Evolutionary conservation across 805 yeast genomes (phyloP).

Genomic region (Trichomonascus vanleenenianus): DNA sequence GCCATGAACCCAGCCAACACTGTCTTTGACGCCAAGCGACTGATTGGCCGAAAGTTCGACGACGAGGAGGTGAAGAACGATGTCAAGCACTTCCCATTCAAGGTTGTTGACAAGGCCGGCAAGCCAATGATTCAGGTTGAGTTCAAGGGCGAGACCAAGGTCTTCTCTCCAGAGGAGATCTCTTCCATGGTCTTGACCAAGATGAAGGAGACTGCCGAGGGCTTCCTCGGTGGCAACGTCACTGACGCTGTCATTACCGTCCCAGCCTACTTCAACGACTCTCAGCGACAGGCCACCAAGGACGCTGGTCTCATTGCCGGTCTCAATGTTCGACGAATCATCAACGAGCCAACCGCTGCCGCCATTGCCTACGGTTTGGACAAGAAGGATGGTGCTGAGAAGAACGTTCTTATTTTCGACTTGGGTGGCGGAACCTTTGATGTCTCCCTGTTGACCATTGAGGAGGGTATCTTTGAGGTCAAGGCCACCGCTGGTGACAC

Average conservation of each 20-base stretch:
- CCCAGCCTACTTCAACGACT: constrained; percentile 95
- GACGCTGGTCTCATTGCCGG: constrained; percentile 98
- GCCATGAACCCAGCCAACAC: constrained; percentile 94
- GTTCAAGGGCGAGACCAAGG: constrained; percentile 78
- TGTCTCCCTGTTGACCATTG: constrained; percentile 87
- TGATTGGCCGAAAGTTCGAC: constrained; percentile 75
- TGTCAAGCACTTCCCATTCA: constrained; percentile 84
- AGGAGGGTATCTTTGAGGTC: constrained; percentile 94
- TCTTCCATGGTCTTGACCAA: constrained; percentile 87
- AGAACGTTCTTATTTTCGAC: constrained; percentile 87
- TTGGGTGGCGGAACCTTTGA: constrained; percentile 99
- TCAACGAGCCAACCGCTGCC: constrained; percentile 97
- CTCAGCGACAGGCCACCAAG: constrained; percentile 97
- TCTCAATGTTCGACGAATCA: constrained; percentile 86
- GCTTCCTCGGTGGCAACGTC: constrained; percentile 74
- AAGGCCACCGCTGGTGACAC: constrained; percentile 92
- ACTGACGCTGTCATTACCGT: constrained; percentile 93
- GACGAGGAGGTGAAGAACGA: constrained; percentile 77
- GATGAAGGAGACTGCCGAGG: constrained; percentile 93
- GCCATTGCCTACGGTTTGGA: constrained; percentile 96
- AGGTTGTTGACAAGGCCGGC: constrained; percentile 65
- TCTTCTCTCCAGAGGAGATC: constrained; percentile 89
- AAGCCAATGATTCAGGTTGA: constrained; percentile 86
- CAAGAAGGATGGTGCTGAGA: constrained; percentile 60
- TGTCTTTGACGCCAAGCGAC: constrained; percentile 91